Evolutionary conservation across 192 early-diverging fungal genomes (phyloP), one percentile per base, ranked within the genome.

Genomic region (Backusella sp.): DNA sequence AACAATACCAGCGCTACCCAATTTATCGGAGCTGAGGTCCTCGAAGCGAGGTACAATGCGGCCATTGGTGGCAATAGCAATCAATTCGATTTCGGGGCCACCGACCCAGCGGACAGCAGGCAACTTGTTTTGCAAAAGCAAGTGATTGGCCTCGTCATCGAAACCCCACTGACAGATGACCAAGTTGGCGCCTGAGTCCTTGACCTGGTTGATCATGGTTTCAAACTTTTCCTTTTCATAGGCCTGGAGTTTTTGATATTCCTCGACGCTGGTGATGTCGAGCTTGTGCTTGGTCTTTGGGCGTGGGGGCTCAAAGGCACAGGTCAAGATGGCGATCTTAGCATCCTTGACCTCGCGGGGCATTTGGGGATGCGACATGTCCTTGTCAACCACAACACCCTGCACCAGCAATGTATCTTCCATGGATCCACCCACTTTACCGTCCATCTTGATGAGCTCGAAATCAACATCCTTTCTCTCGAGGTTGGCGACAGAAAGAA

Each of bases 91-190:
- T 85, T 99, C 98, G 17, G 97, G 97, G 35, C 98, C 98, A 72
- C 98, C 98, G 49, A 99, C 97, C 98, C 98, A 99, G 78, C 98
- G 92, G 68, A 99, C 96, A 73, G 96, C 96, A 37, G 98, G 98
- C 59, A 99, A 88, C 81, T 98, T 76, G 86, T 98, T 96, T 85
- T 99, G 98, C 86, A 99, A 86, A 71, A 99, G 87, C 85, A 99
- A 87, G 82, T 99, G 97, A 88, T 99, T 99, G 56, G 98, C 98
- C 84, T 99, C 98, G 79, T 99, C 98, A 86, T 99, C 98, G 78
- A 99, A 99, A 70, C 98, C 98, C 98, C 98, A 99, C 84, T 99
- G 98, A 88, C 98, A 99, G 65, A 97, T 95, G 53, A 98, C 98
- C 62, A 99, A 80, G 86, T 98, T 99, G 68, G 98, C 97, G 30